Percentiles rank a stretch among this genome's conserved stretches.
Evolutionary conservation across 345 rosid genomes (phyloP).

Genomic region (Camelina neglecta): DNA sequence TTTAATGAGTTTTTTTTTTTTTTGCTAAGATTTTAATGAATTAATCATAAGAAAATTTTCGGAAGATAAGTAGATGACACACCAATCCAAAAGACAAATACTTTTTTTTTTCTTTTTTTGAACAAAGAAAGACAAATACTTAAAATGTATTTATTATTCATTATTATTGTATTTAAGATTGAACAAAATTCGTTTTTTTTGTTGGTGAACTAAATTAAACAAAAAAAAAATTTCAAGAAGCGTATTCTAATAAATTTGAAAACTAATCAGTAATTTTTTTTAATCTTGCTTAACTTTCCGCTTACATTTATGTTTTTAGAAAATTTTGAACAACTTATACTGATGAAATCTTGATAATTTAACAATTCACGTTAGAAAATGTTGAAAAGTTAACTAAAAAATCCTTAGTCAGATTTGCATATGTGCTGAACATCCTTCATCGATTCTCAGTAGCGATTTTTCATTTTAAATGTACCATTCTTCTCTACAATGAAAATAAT

Average conservation of each 20-base stretch:
- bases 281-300: neutral
- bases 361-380: neutral
- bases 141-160: neutral
- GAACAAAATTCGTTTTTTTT: neutral
- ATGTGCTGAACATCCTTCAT: no score
- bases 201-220: no score
- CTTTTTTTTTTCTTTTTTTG: no score
- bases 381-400: neutral
- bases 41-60: neutral
- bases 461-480: no score
- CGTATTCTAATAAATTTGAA: no score
- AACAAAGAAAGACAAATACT: neutral
- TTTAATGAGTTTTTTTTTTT: neutral
- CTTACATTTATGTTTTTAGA: neutral
- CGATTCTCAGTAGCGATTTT: no score
- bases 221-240: no score
- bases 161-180: conserved; percentile 4
- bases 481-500: no score
- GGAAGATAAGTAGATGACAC: conserved; percentile 17
- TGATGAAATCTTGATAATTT: neutral
- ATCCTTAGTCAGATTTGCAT: no score
- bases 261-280: neutral
- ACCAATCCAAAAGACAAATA: neutral
- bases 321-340: neutral
- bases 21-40: neutral